A percentile compares a stretch with the other conserved stretches of the same genome.
phyloP scores from a whole-genome alignment of 2,329 filamentous ascomycete genomes.

The Colletotrichum tamarilloi region DNA sequence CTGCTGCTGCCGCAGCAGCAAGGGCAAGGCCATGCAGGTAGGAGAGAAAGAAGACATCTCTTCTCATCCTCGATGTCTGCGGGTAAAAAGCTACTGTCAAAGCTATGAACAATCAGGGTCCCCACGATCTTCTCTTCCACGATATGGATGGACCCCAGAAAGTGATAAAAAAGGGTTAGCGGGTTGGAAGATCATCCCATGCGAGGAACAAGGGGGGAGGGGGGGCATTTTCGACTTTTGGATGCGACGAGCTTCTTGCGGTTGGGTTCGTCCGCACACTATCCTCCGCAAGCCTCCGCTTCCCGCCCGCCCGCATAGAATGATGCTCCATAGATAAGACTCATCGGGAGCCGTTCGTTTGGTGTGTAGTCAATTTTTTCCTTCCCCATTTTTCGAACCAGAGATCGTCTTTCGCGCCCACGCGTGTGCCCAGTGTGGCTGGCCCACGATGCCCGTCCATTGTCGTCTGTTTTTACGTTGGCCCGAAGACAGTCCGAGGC shows the following conservation, averaged over 20 bases:
- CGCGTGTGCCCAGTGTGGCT: neutral
- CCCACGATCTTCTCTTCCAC: constrained; percentile 15
- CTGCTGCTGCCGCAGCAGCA: too few species aligned
- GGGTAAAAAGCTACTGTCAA: neutral
- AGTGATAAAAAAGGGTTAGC: constrained; percentile 19
- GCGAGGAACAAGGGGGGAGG: neutral
- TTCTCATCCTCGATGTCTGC: too few species aligned
- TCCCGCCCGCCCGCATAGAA: neutral
- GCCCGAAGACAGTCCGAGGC: constrained; percentile 10
- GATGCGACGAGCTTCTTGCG: constrained; percentile 8
- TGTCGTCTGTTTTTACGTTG: neutral
- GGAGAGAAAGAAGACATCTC: neutral
- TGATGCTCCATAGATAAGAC: constrained; percentile 33
- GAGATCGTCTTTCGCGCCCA: constrained; percentile 2
- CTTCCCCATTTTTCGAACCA: constrained; percentile 14
- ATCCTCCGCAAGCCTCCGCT: constrained; percentile 8
- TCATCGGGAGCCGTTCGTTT: neutral
- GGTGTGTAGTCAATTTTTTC: neutral
- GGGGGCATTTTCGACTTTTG: neutral
- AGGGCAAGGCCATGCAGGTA: neutral
- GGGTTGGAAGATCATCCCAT: constrained; percentile 18
- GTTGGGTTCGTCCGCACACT: constrained; percentile 25
- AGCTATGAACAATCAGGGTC: constrained; percentile 24
- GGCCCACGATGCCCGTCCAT: neutral
- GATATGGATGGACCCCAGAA: constrained; percentile 25